A percentile compares a stretch with the other conserved stretches of the same genome.
Evolutionary conservation across 441 rosid genomes (phyloP).

Genomic region (Euphorbia schlechtendalii): DNA sequence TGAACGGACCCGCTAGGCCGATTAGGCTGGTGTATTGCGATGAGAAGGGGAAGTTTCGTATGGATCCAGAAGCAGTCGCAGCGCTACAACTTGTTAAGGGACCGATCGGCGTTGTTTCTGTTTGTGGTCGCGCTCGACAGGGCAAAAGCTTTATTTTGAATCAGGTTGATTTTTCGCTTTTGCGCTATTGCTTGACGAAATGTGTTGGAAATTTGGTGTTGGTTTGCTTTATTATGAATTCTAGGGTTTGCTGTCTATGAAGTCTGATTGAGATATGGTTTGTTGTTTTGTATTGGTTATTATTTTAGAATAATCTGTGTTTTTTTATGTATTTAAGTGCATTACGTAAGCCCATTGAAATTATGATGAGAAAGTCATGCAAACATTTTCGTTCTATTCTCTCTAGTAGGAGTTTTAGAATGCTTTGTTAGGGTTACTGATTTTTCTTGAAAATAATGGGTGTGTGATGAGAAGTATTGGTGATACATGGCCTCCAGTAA

Average conservation of each 20-base stretch:
- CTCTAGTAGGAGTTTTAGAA: neutral
- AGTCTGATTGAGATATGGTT: neutral
- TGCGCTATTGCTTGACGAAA: neutral
- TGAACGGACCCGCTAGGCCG: slow-evolving; percentile 86
- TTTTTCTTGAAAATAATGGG: neutral
- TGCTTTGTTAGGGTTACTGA: neutral
- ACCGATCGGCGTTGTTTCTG: slow-evolving; percentile 92
- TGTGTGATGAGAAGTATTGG: neutral
- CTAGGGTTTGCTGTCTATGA: slow-evolving; percentile 24
- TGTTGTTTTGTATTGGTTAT: neutral
- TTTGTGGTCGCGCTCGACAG: slow-evolving; percentile 96
- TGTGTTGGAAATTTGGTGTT: slow-evolving; percentile 6
- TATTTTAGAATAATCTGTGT: slow-evolving; percentile 1
- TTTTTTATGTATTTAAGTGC: neutral
- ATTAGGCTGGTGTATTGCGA: slow-evolving; percentile 78
- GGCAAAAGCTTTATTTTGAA: slow-evolving; percentile 91
- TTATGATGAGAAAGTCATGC: neutral
- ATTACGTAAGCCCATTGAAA: neutral
- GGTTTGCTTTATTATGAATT: neutral
- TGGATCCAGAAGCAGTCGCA: slow-evolving; percentile 99
- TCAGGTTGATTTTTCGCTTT: slow-evolving; percentile 42
- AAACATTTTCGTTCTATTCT: neutral
- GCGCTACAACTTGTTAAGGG: slow-evolving; percentile 84
- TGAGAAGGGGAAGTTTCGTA: slow-evolving; percentile 88
- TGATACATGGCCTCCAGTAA: too few species aligned